A percentile compares a stretch with the other conserved stretches of the same genome.
Evolutionary conservation across 2,329 filamentous ascomycete species (phyloP).

Genomic region (Aaosphaeria arxii): DNA sequence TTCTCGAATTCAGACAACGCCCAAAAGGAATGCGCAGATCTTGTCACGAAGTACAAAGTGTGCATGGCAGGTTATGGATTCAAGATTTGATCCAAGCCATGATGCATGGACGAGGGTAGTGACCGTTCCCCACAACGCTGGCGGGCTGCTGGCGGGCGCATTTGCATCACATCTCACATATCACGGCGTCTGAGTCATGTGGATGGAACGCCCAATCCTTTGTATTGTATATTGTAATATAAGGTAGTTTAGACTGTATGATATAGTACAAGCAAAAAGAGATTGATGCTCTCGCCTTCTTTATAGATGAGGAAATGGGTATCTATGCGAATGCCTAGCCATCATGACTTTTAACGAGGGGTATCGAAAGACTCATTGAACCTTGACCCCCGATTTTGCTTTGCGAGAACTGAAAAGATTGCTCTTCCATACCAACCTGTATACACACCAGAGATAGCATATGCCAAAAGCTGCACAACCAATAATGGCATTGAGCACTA

Average conservation of each 20-base stretch:
- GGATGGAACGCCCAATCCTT: too few relatives aligned
- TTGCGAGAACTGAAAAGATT: constrained; percentile 42
- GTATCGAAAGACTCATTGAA: constrained; percentile 4
- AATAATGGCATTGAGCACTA: constrained; percentile 83
- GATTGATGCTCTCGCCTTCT: constrained; percentile 27
- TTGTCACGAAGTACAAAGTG: constrained; percentile 79
- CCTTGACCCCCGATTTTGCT: constrained; percentile 28
- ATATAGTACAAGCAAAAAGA: constrained; percentile 16
- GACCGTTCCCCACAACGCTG: too few relatives aligned
- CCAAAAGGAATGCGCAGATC: constrained; percentile 74
- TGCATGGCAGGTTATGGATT: constrained; percentile 96
- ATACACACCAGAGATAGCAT: constrained; percentile 90
- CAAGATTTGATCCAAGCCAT: constrained; percentile 47
- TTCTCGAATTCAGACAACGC: constrained; percentile 85
- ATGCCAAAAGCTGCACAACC: constrained; percentile 81
- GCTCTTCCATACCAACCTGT: constrained; percentile 62
- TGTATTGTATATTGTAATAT: constrained; percentile 6
- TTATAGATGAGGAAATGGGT: constrained; percentile 10
- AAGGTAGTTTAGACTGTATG: constrained; percentile 7
- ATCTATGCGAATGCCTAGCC: constrained; percentile 8
- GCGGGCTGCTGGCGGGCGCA: too few relatives aligned
- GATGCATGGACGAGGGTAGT: background rate
- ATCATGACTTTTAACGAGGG: constrained; percentile 2
- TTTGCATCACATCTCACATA: too few relatives aligned
- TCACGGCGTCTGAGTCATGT: too few relatives aligned